Evolutionary conservation across 331 rosid species (phyloP).

Genomic region (Acacia concinna): DNA sequence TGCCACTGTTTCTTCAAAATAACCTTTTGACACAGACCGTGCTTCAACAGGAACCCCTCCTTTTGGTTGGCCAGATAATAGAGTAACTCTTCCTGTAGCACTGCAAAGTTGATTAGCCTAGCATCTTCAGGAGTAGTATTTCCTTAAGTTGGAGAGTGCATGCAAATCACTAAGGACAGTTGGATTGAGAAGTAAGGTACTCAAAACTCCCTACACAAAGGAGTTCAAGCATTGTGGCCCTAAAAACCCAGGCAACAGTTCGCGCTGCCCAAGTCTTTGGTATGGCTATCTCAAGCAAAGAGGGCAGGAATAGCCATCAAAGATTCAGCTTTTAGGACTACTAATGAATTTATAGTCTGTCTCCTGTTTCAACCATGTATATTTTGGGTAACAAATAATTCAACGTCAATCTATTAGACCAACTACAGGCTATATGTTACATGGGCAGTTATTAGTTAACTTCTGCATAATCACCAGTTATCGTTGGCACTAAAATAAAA

Average conservation of each 20-base stretch:
- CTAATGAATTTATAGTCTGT: background rate
- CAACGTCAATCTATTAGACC: conserved; percentile 25
- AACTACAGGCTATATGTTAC: conserved; percentile 1
- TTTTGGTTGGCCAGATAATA: conserved; percentile 92
- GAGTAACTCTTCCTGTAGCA: conserved; percentile 74
- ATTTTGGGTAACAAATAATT: background rate
- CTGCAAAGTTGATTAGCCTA: conserved; percentile 50
- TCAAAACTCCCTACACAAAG: background rate
- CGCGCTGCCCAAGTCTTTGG: conserved; percentile 14
- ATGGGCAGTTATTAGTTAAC: background rate
- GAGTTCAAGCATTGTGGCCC: background rate
- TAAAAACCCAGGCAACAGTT: conserved; percentile 10
- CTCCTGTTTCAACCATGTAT: background rate
- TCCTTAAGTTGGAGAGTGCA: conserved; percentile 17
- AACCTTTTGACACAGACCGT: conserved; percentile 85
- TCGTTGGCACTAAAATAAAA: conserved; percentile 22
- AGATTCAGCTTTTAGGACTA: background rate
- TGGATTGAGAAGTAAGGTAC: background rate
- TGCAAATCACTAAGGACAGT: background rate
- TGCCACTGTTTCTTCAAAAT: conserved; percentile 89
- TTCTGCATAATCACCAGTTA: background rate
- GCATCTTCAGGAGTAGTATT: conserved; percentile 30
- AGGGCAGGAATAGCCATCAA: background rate
- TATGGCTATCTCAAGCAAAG: background rate
- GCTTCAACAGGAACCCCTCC: conserved; percentile 97